These are phyloP conservation scores for Omphalotus guepiniiformis DNA, from an alignment of 768 basidiomycete genomes.

Conservation along the genomic window DNA sequence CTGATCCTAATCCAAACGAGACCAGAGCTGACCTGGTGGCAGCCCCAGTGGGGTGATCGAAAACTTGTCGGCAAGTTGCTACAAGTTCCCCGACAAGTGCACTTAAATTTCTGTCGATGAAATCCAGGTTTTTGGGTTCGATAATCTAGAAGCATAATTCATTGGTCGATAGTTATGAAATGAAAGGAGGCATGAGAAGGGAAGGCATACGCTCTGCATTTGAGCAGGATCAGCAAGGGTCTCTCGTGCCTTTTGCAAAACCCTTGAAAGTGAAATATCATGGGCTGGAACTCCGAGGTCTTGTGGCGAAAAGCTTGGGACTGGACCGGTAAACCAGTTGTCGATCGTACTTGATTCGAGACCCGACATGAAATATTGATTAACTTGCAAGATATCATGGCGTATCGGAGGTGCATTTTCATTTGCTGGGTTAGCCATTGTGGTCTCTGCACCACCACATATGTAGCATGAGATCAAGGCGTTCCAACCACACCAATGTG, in stretches of 20 bases:
- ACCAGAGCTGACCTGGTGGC: constrained; percentile 56
- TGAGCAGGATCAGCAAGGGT: constrained; percentile 40
- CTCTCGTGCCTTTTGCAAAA: constrained; percentile 44
- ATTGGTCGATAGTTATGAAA: neutral
- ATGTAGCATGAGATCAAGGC: neutral
- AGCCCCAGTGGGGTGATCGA: constrained; percentile 58
- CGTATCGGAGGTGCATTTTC: constrained; percentile 49
- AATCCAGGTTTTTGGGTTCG: constrained; percentile 45
- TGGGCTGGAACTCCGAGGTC: constrained; percentile 45
- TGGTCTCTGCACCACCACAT: constrained; percentile 33
- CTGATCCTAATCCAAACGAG: constrained; percentile 21
- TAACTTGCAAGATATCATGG: constrained; percentile 77
- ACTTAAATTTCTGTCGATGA: constrained; percentile 67
- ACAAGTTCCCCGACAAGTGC: constrained; percentile 61
- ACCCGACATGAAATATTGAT: constrained; percentile 72
- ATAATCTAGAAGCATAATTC: constrained; percentile 34
- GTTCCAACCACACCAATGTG: neutral
- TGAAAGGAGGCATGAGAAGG: neutral
- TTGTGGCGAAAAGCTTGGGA: constrained; percentile 44
- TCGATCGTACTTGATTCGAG: constrained; percentile 67
- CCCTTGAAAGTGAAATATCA: constrained; percentile 31
- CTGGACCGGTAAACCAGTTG: constrained; percentile 72
- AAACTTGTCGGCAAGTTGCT: constrained; percentile 54
- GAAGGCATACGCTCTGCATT: too few species aligned
- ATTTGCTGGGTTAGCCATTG: constrained; percentile 45